phyloP scores from a whole-genome alignment of 148 eudicot genomes.

The Spergularia marina region DNA sequence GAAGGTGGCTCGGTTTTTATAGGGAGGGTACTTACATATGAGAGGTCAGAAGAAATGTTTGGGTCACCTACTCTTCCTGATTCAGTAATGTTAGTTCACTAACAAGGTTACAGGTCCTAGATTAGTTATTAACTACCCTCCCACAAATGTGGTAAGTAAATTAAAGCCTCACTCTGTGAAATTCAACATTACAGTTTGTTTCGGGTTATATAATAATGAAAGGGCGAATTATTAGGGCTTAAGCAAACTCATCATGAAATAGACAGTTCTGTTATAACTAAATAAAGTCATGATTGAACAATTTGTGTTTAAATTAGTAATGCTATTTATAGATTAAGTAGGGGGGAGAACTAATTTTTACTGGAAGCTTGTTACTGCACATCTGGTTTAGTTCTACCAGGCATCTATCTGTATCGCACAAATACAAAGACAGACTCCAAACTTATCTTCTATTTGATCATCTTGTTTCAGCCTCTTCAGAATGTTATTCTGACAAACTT shows the following conservation, averaged over 20 bases:
- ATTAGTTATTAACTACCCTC: constrained; percentile 1
- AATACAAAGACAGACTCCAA: too few relatives aligned
- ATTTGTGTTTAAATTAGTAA: neutral
- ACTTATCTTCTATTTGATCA: too few relatives aligned
- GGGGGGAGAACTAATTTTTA: too few relatives aligned
- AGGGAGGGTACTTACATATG: constrained; percentile 6
- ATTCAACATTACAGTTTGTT: too few relatives aligned
- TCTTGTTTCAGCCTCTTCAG: too few relatives aligned
- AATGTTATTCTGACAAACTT: too few relatives aligned
- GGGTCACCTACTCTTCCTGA: constrained; percentile 28
- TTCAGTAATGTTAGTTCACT: constrained; percentile 27
- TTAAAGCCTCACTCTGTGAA: too few relatives aligned
- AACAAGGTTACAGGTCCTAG: constrained; percentile 10
- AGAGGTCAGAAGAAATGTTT: constrained; percentile 20
- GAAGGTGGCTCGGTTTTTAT: constrained; percentile 8
- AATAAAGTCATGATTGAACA: neutral
- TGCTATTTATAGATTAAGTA: neutral
- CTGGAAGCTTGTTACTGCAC: neutral
- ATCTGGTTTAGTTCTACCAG: neutral
- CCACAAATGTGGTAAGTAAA: neutral
- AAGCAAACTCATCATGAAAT: neutral
- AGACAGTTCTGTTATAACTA: neutral
- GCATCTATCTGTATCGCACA: neutral
- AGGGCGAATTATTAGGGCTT: neutral
- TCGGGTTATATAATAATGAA: neutral